A percentile compares a stretch with the other conserved stretches of the same genome.
phyloP scores from a whole-genome alignment of 1,284 basidiomycete genomes.

The Chondrostereum purpureum region DNA sequence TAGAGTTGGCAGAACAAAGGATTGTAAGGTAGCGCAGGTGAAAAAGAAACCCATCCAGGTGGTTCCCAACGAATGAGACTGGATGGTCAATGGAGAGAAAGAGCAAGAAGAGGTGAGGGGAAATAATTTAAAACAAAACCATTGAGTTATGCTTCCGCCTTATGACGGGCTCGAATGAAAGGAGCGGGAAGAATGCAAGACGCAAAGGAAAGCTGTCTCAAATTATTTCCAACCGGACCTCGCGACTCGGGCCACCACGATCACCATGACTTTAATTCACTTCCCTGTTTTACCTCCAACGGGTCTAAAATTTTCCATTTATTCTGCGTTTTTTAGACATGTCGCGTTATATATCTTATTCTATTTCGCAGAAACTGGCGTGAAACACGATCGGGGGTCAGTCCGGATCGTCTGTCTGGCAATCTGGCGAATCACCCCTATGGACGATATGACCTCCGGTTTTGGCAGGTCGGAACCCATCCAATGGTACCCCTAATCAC shows the following conservation, averaged over 20 bases:
- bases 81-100: not conserved
- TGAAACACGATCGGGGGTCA: slow-evolving; percentile 1
- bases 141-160: slow-evolving; percentile 4
- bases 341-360: no score
- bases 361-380: not conserved
- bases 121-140: not conserved
- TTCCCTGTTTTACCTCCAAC: no score
- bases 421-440: not conserved
- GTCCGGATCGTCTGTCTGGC: not conserved
- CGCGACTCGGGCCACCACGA: no score
- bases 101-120: not conserved
- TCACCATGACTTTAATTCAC: not conserved
- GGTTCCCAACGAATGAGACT: not conserved
- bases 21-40: not conserved
- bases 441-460: not conserved
- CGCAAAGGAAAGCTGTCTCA: not conserved
- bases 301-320: not conserved
- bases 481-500: not conserved
- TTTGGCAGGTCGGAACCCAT: not conserved
- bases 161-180: not conserved
- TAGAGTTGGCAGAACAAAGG: not conserved
- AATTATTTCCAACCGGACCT: not conserved
- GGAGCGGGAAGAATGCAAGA: not conserved
- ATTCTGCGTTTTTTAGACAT: not conserved
- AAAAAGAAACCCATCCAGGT: not conserved